phyloP scores from a whole-genome alignment of 345 rosid genomes.

The Luvunga scandens region DNA sequence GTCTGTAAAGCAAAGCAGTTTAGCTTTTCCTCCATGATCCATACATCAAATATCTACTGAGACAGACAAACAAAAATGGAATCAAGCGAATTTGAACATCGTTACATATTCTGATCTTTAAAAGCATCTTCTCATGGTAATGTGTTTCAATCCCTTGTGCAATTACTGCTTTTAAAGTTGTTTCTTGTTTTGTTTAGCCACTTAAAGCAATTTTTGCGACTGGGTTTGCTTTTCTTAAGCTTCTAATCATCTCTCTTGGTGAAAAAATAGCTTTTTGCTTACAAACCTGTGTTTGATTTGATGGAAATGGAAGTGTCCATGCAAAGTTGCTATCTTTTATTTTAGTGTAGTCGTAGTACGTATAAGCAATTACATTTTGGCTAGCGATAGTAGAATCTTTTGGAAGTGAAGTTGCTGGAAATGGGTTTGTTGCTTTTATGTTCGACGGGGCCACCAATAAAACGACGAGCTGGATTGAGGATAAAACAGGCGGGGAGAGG shows the following conservation, averaged over 20 bases:
- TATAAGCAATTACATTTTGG: background rate
- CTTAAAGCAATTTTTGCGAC: background rate
- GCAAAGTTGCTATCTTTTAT: background rate
- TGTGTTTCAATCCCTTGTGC: background rate
- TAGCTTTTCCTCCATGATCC: background rate
- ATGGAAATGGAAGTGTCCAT: background rate
- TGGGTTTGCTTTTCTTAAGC: background rate
- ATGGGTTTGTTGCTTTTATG: conserved; percentile 38
- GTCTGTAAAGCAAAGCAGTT: conserved; percentile 4
- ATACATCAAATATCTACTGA: background rate
- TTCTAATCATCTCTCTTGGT: background rate
- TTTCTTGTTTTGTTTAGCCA: background rate
- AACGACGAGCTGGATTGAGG: conserved; percentile 48
- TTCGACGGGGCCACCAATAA: conserved; percentile 47
- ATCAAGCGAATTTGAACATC: conserved; percentile 41
- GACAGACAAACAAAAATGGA: conserved; percentile 28
- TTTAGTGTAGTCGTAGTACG: background rate
- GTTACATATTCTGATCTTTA: conserved; percentile 14
- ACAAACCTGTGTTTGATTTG: background rate
- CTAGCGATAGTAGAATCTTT: background rate
- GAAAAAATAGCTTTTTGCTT: background rate
- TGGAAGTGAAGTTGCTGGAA: conserved; percentile 11
- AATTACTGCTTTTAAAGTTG: background rate
- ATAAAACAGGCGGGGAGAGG: conserved; percentile 62
- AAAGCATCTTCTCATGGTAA: background rate